Conservation (phyloP, 2,329 filamentous ascomycete genomes). For the Penicillium sp. region DNA sequence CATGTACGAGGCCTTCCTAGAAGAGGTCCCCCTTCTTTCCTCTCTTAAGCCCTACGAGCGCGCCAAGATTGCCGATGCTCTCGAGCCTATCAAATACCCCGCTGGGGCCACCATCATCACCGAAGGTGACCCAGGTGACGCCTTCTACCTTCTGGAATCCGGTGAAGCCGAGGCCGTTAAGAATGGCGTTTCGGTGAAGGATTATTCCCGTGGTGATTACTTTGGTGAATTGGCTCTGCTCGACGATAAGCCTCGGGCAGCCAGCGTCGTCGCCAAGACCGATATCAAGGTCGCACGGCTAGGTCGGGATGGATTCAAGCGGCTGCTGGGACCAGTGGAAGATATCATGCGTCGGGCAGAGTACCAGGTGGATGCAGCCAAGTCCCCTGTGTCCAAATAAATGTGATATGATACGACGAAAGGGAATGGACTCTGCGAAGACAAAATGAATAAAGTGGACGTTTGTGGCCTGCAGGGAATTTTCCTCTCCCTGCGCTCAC, state of each 20-base stretch:
- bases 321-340: conserved; percentile 88
- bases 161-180: conserved; percentile 88
- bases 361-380: conserved; percentile 39
- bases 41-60: conserved; percentile 89
- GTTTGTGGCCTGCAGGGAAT: background rate
- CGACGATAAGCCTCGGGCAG: conserved; percentile 90
- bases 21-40: conserved; percentile 84
- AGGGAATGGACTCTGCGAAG: conserved; percentile 11
- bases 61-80: conserved; percentile 93
- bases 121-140: conserved; percentile 87
- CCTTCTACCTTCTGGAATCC: conserved; percentile 86
- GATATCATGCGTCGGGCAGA: conserved; percentile 80
- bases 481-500: background rate
- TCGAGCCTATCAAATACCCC: conserved; percentile 86
- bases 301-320: conserved; percentile 92
- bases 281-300: conserved; percentile 92
- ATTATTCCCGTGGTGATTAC: conserved; percentile 90
- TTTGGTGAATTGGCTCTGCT: conserved; percentile 94
- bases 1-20: conserved; percentile 96
- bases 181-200: conserved; percentile 71
- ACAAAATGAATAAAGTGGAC: background rate
- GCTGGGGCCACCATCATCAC: conserved; percentile 80
- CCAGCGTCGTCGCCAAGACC: conserved; percentile 78
- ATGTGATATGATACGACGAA: conserved; percentile 22
- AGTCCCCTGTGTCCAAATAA: conserved; percentile 27